A percentile compares a stretch with the other conserved stretches of the same genome.
Conservation (phyloP, 305 asterid species). For the Solanum hybrid region DNA sequence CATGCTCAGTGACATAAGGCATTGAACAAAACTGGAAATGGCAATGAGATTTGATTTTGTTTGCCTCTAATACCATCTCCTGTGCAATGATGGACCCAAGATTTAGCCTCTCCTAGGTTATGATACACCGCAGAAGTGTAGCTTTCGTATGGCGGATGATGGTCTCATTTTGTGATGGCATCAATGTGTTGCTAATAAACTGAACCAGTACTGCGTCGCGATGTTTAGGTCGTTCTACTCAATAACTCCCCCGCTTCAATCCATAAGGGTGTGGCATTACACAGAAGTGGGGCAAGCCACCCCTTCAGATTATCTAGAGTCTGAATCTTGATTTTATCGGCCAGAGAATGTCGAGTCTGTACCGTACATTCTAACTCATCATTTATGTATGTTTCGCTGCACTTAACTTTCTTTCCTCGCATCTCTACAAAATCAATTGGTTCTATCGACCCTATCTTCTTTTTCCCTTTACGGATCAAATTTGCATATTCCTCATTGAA, state of each 20-base stretch:
- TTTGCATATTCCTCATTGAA: background rate
- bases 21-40: too few species aligned
- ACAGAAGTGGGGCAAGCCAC: background rate
- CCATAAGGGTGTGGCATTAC: background rate
- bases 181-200: too few species aligned
- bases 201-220: accelerated
- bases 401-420: background rate
- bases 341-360: background rate
- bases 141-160: accelerated
- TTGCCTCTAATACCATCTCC: too few species aligned
- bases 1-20: too few species aligned
- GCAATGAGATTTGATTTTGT: too few species aligned
- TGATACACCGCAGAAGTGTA: background rate
- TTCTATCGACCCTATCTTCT: background rate
- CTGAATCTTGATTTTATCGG: background rate
- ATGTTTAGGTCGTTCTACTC: background rate
- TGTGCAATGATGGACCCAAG: too few species aligned
- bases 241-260: background rate
- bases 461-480: background rate
- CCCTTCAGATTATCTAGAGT: background rate
- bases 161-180: background rate
- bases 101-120: too few species aligned
- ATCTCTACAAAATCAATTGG: background rate
- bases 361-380: background rate
- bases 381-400: background rate